phyloP scores from a whole-genome alignment of 2,329 filamentous ascomycete genomes.

The Mollisia scopiformis region DNA sequence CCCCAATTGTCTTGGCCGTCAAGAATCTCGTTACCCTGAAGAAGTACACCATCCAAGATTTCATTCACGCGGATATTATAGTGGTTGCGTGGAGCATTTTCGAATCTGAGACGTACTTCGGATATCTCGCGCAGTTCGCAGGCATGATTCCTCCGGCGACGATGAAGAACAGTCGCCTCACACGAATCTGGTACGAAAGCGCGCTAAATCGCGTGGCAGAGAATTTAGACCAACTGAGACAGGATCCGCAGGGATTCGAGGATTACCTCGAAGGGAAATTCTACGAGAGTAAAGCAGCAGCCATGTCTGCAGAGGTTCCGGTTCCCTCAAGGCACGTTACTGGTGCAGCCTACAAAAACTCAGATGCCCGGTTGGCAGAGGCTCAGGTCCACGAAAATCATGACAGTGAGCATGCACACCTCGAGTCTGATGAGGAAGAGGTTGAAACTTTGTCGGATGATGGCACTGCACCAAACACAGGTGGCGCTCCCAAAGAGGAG shows the following conservation, averaged over 20 bases:
- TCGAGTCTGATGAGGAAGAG: no score
- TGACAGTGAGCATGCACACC: no score
- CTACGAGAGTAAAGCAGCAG: conserved; percentile 38
- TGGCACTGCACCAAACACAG: background rate
- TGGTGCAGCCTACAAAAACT: conserved; percentile 30
- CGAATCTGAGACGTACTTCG: conserved; percentile 49
- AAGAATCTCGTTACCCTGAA: conserved; percentile 42
- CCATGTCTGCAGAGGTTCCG: conserved; percentile 25
- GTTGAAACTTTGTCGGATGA: no score
- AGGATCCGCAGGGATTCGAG: conserved; percentile 29
- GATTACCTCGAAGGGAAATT: conserved; percentile 15
- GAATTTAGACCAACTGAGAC: conserved; percentile 33
- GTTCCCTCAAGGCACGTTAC: conserved; percentile 34
- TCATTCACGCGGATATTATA: conserved; percentile 55
- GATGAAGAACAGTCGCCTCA: conserved; percentile 43
- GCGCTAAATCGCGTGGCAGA: conserved; percentile 44
- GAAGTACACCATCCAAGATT: conserved; percentile 44
- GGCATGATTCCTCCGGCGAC: conserved; percentile 41
- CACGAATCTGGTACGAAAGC: conserved; percentile 54
- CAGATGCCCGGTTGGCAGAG: background rate
- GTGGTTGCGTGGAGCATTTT: conserved; percentile 53
- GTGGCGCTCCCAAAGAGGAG: background rate
- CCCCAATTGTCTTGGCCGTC: conserved; percentile 45
- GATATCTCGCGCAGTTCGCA: conserved; percentile 51
- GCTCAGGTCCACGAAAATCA: no score